Evolutionary conservation across 2,329 filamentous ascomycete species (phyloP), one percentile per base, ranked within the genome.

Genomic region (Thermothelomyces thermophilus): DNA sequence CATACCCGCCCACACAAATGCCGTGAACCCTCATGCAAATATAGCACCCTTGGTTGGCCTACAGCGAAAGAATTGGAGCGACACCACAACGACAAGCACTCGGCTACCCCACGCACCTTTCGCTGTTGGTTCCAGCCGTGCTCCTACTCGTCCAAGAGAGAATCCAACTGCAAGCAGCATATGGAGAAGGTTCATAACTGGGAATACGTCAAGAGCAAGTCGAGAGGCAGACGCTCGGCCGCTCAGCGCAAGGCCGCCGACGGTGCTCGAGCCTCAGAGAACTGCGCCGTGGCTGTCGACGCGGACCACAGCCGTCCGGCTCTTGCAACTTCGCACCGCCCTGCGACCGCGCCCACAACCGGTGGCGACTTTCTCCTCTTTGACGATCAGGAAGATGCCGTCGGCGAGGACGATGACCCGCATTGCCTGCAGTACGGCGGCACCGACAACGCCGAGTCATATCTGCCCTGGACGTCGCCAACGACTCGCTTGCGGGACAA

Each of bases 81-180:
- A 48, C 86, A 90, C 64, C 72, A 82, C 65, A 87, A 88, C 64
- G 86, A 90, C 69, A 87, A 86, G 67, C 86, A 90, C 67, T 82
- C 81, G 20, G 66, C 71, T 37, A 70, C 76, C 14, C 84, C 86
- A n/a, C 71, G 74, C 16, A 73, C 82, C 56, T 88, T 79, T 67
- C 74, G 78, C 59, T 90, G 86, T 69, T 66, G 74, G 22, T 89
- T 76, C 62, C 66, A 72, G 22, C 76, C 76, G 10, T 90, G 86
- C 71, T 73, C 77, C 1, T 90, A 90, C 69, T 48, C 77, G 39
- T 87, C 84, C 26, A 89, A 89, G 71, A 78, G 86, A 51, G 82
- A 88, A 68, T 86, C 82, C 56, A 90, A 90, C 65, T 87, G 84
- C 75, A 90, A 90, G 68, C 86, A 90, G 63, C 86, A 90, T 66